Base-by-base conservation (phyloP, 208 protist genomes). In the Wallacemonas sp. region DNA sequence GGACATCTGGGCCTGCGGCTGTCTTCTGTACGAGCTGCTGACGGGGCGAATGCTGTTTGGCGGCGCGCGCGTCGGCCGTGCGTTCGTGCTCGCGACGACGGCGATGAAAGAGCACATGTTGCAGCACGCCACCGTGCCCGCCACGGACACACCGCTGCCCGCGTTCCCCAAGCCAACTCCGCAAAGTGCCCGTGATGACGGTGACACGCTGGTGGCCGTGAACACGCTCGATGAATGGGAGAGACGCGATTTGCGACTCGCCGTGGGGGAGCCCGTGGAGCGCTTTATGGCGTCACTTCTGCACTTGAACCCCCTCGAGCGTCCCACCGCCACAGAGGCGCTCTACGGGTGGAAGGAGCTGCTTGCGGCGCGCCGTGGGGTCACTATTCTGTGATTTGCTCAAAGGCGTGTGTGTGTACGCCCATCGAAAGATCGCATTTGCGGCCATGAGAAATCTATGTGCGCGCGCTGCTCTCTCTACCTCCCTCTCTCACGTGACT, bases 1-100 rank as follows among this genome's bases (percentile, higher is more conserved):
- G 9, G 89, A 95, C 60, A 82, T 95, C 53, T 95, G 89, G 89
- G 74, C 70, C 27, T 93, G 85, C 46, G 89, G 89, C 22, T 95
- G 89, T 47, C 53, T 93, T 26, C 74, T 95, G 24, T 93, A 93
- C 70, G 89, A 95, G 65, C 68, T 95, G 39, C 77, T 95, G 8
- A 93, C 86, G 2, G 89, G 89, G 2, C 74, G 75, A 44, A 86
- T 88, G 81, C 76, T 95, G 26, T 95, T 95, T 71, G 86, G 82
- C 28, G 82, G 88, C 33, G 80, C 55, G 33, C 75, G 78, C 1
- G 55, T 95, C 38, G 80, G 75, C n/a, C 73, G 81, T 2, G 77
- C 89, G 11, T 41, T 88, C n/a, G 58, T 75, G 28, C 72, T 91
- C 19, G 79, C 76, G 47, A 51, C 67, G 33, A 26, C 65, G 64